Evolutionary conservation across 2,329 filamentous ascomycete genomes (phyloP).

Genomic region (Claviceps monticola): DNA sequence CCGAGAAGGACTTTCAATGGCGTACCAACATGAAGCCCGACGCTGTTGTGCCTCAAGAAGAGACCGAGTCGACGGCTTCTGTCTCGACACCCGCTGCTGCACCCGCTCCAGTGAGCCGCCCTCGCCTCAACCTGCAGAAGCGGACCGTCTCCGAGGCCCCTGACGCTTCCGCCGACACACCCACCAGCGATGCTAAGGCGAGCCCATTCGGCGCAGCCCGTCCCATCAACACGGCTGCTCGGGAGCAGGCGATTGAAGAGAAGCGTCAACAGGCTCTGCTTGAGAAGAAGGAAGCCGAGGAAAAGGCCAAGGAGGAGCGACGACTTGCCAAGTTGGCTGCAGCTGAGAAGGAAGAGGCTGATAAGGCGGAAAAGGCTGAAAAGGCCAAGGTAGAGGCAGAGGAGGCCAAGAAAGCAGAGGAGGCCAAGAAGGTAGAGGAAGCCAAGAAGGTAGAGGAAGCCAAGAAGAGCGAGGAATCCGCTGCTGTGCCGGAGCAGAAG

Average conservation of each 20-base stretch:
- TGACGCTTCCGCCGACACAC: slow-evolving; percentile 31
- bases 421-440: slow-evolving; percentile 18
- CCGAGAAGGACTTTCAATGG: slow-evolving; percentile 91
- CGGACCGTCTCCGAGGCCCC: slow-evolving; percentile 69
- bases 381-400: slow-evolving; percentile 25
- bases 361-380: slow-evolving; percentile 18
- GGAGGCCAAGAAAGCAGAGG: slow-evolving; percentile 18
- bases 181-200: slow-evolving; percentile 58
- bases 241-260: slow-evolving; percentile 83
- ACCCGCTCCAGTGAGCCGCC: slow-evolving; percentile 44
- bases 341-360: slow-evolving; percentile 30
- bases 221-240: slow-evolving; percentile 83
- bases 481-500: slow-evolving; percentile 18
- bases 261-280: slow-evolving; percentile 60
- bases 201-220: slow-evolving; percentile 89
- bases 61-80: slow-evolving; percentile 56
- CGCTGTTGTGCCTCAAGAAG: slow-evolving; percentile 46
- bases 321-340: slow-evolving; percentile 46
- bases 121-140: slow-evolving; percentile 79
- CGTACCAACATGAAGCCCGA: slow-evolving; percentile 85
- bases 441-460: slow-evolving; percentile 20
- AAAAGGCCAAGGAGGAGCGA: slow-evolving; percentile 68
- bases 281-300: slow-evolving; percentile 77
- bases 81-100: slow-evolving; percentile 33
- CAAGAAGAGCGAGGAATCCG: slow-evolving; percentile 19